Base-by-base conservation (phyloP, 2,329 filamentous ascomycete species). In the Sphaerulina populicola region DNA sequence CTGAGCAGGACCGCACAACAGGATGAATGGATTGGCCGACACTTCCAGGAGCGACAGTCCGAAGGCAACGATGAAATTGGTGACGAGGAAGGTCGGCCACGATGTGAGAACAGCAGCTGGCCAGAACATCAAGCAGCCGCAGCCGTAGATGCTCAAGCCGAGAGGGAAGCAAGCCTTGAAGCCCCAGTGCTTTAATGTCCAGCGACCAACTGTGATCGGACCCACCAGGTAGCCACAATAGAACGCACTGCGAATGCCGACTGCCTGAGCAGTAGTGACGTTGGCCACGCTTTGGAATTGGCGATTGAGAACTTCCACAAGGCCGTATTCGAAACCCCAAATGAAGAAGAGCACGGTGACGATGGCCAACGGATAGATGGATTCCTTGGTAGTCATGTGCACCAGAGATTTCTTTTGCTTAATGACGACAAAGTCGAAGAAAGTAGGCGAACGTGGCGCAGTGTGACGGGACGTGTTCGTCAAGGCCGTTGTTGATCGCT, bases 241-340 rank as follows among this genome's bases (percentile, higher is more conserved):
- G 64, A 89, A 89, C 4, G 82, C 77, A 52, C 78, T 80, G 18
- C 83, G 85, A 36, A 88, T 75, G 1, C 82, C 82, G 2, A 88
- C 71, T 0, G 78, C 82, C 65, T 88, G 76, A 6, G 78, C 75
- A 0, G 74, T 67, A 1, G 74, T 77, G 74, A 85, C 83, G 18
- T 77, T 62, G 11, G 82, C 77, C 5, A 88, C 77, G 10, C 69
- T 64, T 33, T 83, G 80, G 47, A 88, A 82, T 21, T 81, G 80
- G 15, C 76, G 77, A 65, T 94, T 94, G 27, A 96, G 77, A 0
- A 83, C 85, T 62, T 93, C 88, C 5, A 95, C 74, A 1, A 95
- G 76, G 0, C 90, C 90, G 60, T 95, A 95, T 0, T 88, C 89
- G 52, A 95, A 85, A 0, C 90, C 90, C 89, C 88, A 94, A 2